Conservation (phyloP, 2,329 filamentous ascomycete genomes). For the Pyricularia sp. region DNA sequence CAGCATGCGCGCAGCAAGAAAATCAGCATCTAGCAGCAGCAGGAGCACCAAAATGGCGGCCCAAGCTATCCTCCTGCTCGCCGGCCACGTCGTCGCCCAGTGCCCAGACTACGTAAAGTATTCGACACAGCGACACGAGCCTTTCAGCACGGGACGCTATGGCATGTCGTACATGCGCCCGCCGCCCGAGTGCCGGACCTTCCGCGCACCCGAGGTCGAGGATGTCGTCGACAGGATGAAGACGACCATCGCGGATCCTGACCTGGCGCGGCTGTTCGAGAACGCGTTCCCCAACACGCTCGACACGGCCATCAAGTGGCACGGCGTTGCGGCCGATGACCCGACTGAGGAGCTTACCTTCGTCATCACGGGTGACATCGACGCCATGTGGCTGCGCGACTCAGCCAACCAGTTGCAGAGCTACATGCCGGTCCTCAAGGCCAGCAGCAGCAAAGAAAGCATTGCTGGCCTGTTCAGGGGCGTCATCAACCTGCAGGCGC, state of each 20-base stretch:
- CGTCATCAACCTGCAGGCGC: slow-evolving; percentile 66
- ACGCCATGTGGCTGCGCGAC: slow-evolving; percentile 27
- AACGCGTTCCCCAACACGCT: slow-evolving; percentile 69
- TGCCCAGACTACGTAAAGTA: slow-evolving; percentile 61
- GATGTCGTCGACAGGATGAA: slow-evolving; percentile 63
- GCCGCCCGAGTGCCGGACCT: slow-evolving; percentile 66
- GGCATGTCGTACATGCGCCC: slow-evolving; percentile 76
- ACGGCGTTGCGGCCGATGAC: slow-evolving; percentile 12
- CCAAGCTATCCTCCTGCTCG: slow-evolving; percentile 5
- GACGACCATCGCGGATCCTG: slow-evolving; percentile 62
- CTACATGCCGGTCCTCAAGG: slow-evolving; percentile 55
- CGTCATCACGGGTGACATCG: slow-evolving; percentile 35
- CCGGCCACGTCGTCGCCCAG: slow-evolving; percentile 4
- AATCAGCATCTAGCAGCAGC: background rate
- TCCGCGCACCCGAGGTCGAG: slow-evolving; percentile 69
- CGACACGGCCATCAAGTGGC: slow-evolving; percentile 15
- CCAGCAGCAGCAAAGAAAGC: slow-evolving; percentile 38
- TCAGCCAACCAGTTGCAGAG: slow-evolving; percentile 61
- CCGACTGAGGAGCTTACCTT: slow-evolving; percentile 49
- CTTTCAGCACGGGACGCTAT: slow-evolving; percentile 68
- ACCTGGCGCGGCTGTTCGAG: slow-evolving; percentile 60
- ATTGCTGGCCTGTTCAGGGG: slow-evolving; percentile 63
- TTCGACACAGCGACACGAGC: slow-evolving; percentile 50
- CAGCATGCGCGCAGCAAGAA: background rate
- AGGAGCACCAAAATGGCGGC: background rate